Base-by-base conservation (phyloP, 2,329 filamentous ascomycete species). In the Aspergillus tubingensis region DNA sequence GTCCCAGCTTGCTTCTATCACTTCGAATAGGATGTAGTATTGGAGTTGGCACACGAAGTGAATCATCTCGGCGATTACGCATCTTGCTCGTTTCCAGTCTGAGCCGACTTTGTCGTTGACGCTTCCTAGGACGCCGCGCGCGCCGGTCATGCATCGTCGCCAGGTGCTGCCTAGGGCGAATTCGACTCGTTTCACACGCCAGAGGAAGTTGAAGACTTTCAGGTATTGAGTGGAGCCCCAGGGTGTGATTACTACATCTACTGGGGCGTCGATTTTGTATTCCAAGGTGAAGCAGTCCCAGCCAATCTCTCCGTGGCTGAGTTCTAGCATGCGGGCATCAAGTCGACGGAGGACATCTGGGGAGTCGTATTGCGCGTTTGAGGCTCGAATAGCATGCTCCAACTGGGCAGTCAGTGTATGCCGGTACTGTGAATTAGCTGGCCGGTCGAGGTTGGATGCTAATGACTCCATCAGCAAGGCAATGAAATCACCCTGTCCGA, bases 261-360 rank as follows among this genome's bases (percentile, higher is more conserved):
- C 91, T 0, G 95, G 95, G 2, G 94, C 91, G 74, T 96, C 93
- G 67, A 99, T 95, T 75, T 98, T 97, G 80, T 99, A 99, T 75
- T 99, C 96, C 8, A 99, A 86, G 0, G 95, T 99, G 78, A 99
- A 99, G 73, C 96, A 96, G 73, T 99, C 95, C 95, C 95, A 99
- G 53, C 95, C 95, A 56, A 97, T 98, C 70, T 99, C 95, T 54
- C 95, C 95, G 69, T 97, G 93, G 8, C 91, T 96, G 5, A 98
- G 85, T 78, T 98, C 94, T 43, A 99, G 84, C 94, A 99, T 98
- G 63, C 96, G 91, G n/a, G 95, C 94, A 76, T 99, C 95, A 3
- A 99, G 85, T 10, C 95, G 87, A 5, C 92, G 88, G 27, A 99
- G 85, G 5, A 99, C 93, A 72, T 99, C 96, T 1, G 91, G 86